These are phyloP conservation scores for Naegleria lovaniensis DNA, from an alignment of 208 protist species.

Conservation along the genomic window DNA sequence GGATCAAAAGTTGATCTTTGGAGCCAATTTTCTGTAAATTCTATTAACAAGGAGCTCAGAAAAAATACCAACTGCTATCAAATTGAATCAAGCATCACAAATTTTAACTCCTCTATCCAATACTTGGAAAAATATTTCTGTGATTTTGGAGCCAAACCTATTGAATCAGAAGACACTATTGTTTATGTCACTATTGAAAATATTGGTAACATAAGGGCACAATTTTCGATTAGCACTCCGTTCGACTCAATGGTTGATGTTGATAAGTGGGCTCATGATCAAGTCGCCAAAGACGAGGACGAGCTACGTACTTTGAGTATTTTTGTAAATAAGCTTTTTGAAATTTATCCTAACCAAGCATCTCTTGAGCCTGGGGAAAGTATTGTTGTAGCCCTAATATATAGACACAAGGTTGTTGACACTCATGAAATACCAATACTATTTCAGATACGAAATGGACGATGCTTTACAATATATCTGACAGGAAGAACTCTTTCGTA, in stretches of 20 bases:
- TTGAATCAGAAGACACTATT: background rate
- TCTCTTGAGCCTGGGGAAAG: background rate
- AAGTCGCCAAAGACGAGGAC: background rate
- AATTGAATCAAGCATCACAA: background rate
- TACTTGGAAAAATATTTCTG: background rate
- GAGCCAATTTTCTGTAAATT: background rate
- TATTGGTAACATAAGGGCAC: background rate
- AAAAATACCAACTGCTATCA: background rate
- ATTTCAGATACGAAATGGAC: background rate
- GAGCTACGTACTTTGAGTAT: background rate
- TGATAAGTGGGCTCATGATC: conserved; percentile 7
- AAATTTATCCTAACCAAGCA: background rate
- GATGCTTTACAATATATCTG: background rate
- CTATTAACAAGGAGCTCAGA: background rate
- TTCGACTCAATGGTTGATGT: background rate
- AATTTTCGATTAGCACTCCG: background rate
- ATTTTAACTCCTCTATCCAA: background rate
- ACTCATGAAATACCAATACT: background rate
- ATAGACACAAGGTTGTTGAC: background rate
- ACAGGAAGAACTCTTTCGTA: background rate
- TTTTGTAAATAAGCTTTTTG: background rate
- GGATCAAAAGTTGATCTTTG: background rate
- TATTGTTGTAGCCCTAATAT: background rate
- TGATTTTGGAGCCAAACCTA: conserved; percentile 6
- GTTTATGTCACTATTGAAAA: background rate